phyloP scores from a whole-genome alignment of 1,284 basidiomycete species.

The Chalciporus sp. region DNA sequence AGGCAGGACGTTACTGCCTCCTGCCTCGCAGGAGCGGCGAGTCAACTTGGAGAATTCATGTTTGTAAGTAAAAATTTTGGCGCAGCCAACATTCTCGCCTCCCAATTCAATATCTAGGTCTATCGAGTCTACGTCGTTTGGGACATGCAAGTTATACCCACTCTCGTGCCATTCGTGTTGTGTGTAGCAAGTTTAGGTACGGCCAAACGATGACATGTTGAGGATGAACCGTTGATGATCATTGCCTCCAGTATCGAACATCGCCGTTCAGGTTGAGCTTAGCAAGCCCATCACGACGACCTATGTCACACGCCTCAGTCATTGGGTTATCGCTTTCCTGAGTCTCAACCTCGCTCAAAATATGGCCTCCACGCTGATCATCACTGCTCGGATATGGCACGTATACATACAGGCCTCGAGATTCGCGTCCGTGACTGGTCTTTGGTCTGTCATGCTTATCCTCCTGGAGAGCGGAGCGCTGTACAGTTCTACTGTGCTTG shows the following conservation, averaged over 20 bases:
- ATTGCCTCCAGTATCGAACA: neutral
- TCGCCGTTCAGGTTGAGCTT: constrained; percentile 2
- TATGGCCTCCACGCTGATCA: constrained; percentile 9
- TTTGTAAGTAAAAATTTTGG: constrained; percentile 6
- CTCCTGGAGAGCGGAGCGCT: constrained; percentile 12
- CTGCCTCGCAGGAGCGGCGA: constrained; percentile 5
- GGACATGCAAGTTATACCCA: constrained; percentile 4
- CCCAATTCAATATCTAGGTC: constrained; percentile 3
- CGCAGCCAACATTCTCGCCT: neutral
- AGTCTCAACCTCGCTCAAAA: constrained; percentile 11
- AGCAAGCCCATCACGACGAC: neutral
- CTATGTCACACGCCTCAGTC: neutral
- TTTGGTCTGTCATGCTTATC: constrained; percentile 11
- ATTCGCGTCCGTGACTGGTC: neutral
- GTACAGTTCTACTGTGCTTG: constrained; percentile 9
- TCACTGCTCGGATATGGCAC: constrained; percentile 11
- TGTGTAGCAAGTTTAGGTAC: constrained; percentile 5
- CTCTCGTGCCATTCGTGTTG: constrained; percentile 5
- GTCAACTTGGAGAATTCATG: constrained; percentile 8
- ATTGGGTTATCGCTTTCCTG: constrained; percentile 9
- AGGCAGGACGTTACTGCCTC: constrained; percentile 10
- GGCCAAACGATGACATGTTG: too few species aligned
- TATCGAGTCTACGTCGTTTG: constrained; percentile 12
- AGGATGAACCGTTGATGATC: too few species aligned
- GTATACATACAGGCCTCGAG: neutral